Percentiles rank a stretch among this genome's conserved stretches.
Evolutionary conservation across 1,284 basidiomycete genomes (phyloP).

Genomic region (Cutaneotrichosporon sp.): DNA sequence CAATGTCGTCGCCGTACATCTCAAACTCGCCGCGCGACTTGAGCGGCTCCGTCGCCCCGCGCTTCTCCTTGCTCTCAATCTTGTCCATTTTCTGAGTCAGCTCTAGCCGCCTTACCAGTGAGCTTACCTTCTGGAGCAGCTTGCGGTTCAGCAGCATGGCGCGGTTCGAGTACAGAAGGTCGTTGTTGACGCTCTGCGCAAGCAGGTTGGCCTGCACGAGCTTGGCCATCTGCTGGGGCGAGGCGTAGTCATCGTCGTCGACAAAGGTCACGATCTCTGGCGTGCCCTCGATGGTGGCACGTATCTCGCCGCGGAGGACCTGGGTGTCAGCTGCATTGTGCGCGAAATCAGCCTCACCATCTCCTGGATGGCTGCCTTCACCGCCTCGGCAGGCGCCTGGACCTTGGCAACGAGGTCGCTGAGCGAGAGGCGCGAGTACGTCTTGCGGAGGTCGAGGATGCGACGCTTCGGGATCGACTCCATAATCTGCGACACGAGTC

Average conservation of each 20-base stretch:
- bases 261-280: slow-evolving; percentile 36
- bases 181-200: slow-evolving; percentile 26
- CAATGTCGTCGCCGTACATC: slow-evolving; percentile 11
- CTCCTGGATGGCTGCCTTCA: slow-evolving; percentile 23
- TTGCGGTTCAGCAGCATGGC: slow-evolving; percentile 31
- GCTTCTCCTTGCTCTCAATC: slow-evolving; percentile 18
- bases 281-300: slow-evolving; percentile 24
- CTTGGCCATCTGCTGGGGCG: slow-evolving; percentile 20
- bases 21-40: slow-evolving; percentile 9
- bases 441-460: slow-evolving; percentile 35
- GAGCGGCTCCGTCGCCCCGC: slow-evolving; percentile 1
- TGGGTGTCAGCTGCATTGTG: slow-evolving; percentile 18
- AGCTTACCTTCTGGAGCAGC: slow-evolving; percentile 41
- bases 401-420: slow-evolving; percentile 32
- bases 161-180: slow-evolving; percentile 31
- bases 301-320: slow-evolving; percentile 26
- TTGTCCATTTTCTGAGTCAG: slow-evolving; percentile 17
- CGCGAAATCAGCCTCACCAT: slow-evolving; percentile 47
- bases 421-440: slow-evolving; percentile 39
- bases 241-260: slow-evolving; percentile 28
- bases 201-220: slow-evolving; percentile 24
- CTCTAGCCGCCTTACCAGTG: not conserved
- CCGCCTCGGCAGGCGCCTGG: slow-evolving; percentile 11
- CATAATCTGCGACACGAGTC: slow-evolving; percentile 37
- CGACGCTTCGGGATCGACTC: slow-evolving; percentile 34